phyloP scores from a whole-genome alignment of 139 green algal genomes.

The Tetratostichococcus sp. region DNA sequence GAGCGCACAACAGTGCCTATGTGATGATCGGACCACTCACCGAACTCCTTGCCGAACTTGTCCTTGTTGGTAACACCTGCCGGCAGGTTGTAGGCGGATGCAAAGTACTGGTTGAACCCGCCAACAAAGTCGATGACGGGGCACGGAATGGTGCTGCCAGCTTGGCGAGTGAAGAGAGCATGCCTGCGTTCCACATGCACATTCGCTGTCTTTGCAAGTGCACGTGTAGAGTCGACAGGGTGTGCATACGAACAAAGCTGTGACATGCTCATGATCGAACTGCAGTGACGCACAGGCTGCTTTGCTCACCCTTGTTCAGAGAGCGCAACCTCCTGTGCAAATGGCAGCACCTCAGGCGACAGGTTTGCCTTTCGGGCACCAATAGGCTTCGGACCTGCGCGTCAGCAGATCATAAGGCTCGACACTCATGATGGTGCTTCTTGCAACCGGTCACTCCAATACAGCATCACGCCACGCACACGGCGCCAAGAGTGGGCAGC shows the following conservation, averaged over 20 bases:
- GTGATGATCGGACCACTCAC: background rate
- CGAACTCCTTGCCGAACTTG: conserved; percentile 16
- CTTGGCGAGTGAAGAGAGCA: conserved; percentile 7
- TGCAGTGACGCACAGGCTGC: too few species aligned
- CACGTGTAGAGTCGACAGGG: too few species aligned
- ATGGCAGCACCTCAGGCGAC: conserved; percentile 7
- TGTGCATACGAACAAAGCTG: too few species aligned
- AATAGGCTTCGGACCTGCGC: conserved; percentile 16
- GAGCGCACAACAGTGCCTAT: background rate
- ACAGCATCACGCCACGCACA: too few species aligned
- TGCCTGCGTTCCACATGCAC: background rate
- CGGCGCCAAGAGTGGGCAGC: too few species aligned
- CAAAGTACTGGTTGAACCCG: conserved; percentile 7
- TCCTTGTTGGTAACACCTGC: conserved; percentile 5
- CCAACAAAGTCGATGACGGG: conserved; percentile 1
- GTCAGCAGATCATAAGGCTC: too few species aligned
- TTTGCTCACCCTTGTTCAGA: conserved; percentile 32
- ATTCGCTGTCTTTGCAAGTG: too few species aligned
- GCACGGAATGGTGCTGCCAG: conserved; percentile 1
- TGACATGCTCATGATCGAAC: too few species aligned
- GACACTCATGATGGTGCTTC: too few species aligned
- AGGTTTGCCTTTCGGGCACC: conserved; percentile 37
- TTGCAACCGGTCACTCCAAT: too few species aligned
- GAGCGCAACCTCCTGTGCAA: conserved; percentile 32
- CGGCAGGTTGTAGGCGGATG: conserved; percentile 8